Conservation (phyloP, 352 stramenopile genomes). For the Pythium chondricola region DNA sequence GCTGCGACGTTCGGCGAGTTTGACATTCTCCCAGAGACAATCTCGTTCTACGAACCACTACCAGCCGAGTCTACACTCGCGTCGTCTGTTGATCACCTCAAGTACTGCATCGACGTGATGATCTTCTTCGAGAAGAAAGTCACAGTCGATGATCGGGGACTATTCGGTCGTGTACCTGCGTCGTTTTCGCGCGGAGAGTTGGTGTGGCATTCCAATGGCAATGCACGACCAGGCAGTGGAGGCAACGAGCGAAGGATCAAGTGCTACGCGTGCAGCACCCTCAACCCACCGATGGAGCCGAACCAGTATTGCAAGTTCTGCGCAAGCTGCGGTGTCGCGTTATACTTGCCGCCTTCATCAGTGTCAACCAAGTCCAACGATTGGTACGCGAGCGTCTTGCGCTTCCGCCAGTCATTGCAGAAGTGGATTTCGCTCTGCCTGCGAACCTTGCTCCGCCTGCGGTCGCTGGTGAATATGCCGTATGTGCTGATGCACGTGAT, state of each 20-base stretch:
- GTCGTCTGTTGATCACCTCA: slow-evolving; percentile 66
- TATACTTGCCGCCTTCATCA: slow-evolving; percentile 73
- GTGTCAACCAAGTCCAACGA: slow-evolving; percentile 75
- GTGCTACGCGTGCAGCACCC: slow-evolving; percentile 65
- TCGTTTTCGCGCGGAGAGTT: slow-evolving; percentile 77
- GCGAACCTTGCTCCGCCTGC: slow-evolving; percentile 49
- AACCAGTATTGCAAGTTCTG: slow-evolving; percentile 76
- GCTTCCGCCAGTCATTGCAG: slow-evolving; percentile 70
- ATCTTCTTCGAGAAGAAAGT: slow-evolving; percentile 87
- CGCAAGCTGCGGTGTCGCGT: slow-evolving; percentile 61
- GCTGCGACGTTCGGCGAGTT: slow-evolving; percentile 26
- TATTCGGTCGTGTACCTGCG: slow-evolving; percentile 65
- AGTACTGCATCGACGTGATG: slow-evolving; percentile 79
- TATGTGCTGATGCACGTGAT: slow-evolving; percentile 83
- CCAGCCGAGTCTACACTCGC: slow-evolving; percentile 39
- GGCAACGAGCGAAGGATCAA: slow-evolving; percentile 51
- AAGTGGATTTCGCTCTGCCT: slow-evolving; percentile 79
- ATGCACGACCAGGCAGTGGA: slow-evolving; percentile 21
- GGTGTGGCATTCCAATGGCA: slow-evolving; percentile 45
- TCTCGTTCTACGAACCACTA: slow-evolving; percentile 69
- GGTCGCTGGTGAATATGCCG: slow-evolving; percentile 69
- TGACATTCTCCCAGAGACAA: slow-evolving; percentile 46
- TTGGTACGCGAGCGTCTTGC: slow-evolving; percentile 69
- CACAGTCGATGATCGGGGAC: slow-evolving; percentile 50
- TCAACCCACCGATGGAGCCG: slow-evolving; percentile 59